Evolutionary conservation across 805 yeast species (phyloP), one percentile per base, ranked within the genome.

Genomic region (Metschnikowia lochheadii): DNA sequence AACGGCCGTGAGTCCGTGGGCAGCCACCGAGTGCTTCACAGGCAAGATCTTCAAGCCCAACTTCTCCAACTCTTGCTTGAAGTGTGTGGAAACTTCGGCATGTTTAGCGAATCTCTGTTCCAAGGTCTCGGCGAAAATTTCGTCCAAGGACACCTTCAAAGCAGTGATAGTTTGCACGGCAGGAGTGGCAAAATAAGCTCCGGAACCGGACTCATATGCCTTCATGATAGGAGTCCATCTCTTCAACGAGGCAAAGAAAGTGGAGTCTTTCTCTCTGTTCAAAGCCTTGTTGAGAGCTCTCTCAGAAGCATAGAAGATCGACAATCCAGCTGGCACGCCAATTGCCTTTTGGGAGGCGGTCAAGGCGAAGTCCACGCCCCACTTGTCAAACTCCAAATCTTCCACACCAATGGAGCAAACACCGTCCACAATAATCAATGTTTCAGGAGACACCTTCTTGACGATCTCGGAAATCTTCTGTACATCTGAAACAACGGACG

Each of bases 141-240:
- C 90, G 50, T 78, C 79, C 56, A 91, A 77, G 4, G 97, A 83
- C 3, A 79, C 86, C 65, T 82, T 82, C 61, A 89, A 78, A 14
- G 97, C 91, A 63, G 87, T 87, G 53, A 92, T 75, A 54, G 87
- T 78, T 72, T 89, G 97, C 42, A 88, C 85, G 0, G 97, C 87
- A n/a, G 97, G 97, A 6, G 97, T 92, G n/a, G 97, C 96, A 65
- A 89, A 92, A 75, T 91, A 94, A 7, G 91, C 87, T 15, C 80
- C 82, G 56, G 78, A 76, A 44, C 91, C 91, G 44, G 80, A 67
- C 75, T 91, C 97, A 72, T 89, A 89, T 40, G 89, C 87, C 64
- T 79, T 72, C 90, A 91, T 83, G 64, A 91, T 79, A 38, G 97
- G 97, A 44, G 83, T 68, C 98, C 98, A 91, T 72, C 82, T 83